phyloP scores from a whole-genome alignment of 1,284 basidiomycete species.

The Volvariella volvacea region DNA sequence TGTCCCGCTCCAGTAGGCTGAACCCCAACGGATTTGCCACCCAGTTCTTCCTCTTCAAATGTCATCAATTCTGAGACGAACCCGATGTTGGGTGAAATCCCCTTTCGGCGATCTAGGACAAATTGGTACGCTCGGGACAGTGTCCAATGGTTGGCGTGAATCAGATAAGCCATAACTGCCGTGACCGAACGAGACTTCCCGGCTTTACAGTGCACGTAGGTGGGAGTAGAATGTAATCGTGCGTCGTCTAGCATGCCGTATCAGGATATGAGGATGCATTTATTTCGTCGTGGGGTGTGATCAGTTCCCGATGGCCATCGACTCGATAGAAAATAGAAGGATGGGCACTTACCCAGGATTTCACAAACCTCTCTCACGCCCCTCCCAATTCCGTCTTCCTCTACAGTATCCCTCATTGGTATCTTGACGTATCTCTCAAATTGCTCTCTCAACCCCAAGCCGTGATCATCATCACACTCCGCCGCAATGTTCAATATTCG shows the following conservation, averaged over 20 bases:
- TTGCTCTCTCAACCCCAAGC: conserved; percentile 51
- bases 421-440: conserved; percentile 85
- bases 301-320: too few species aligned
- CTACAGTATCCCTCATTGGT: conserved; percentile 91
- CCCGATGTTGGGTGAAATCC: conserved; percentile 96
- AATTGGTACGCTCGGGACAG: conserved; percentile 86
- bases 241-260: conserved; percentile 78
- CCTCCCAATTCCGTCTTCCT: conserved; percentile 84
- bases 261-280: neutral
- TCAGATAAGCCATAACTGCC: conserved; percentile 94
- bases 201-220: conserved; percentile 95
- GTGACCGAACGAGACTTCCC: conserved; percentile 97
- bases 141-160: conserved; percentile 95
- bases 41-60: conserved; percentile 87
- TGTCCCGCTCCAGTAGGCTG: conserved; percentile 32
- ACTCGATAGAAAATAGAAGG: conserved; percentile 3
- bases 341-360: conserved; percentile 63
- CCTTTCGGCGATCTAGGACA: conserved; percentile 84
- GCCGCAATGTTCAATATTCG: conserved; percentile 87
- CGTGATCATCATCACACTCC: conserved; percentile 83
- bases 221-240: conserved; percentile 78
- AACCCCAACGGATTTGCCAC: conserved; percentile 75
- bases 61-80: conserved; percentile 97
- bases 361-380: conserved; percentile 82
- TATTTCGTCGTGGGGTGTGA: neutral